Conservation (phyloP, 1,139 yeast species). For the Geotrichum aggregatum region DNA sequence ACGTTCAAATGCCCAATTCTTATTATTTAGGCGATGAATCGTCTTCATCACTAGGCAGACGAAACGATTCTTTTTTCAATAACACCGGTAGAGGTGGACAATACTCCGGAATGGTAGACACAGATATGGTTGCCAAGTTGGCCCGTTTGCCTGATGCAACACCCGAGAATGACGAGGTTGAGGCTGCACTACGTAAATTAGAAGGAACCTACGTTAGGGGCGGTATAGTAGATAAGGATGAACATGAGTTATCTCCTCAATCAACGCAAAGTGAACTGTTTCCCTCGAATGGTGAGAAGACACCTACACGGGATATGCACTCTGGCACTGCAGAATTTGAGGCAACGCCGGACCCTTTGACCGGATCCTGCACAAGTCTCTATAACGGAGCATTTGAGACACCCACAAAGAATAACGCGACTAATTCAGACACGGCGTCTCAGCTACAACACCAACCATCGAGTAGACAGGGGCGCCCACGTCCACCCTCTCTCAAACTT, state of each 20-base stretch:
- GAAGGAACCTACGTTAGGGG: slow-evolving; percentile 54
- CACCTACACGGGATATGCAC: neutral
- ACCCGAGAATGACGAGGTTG: slow-evolving; percentile 64
- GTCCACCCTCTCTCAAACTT: slow-evolving; percentile 4
- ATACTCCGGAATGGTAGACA: slow-evolving; percentile 21
- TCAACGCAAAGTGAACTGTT: neutral
- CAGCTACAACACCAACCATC: neutral
- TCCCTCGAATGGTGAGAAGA: too few species aligned
- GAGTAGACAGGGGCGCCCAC: neutral
- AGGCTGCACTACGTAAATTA: slow-evolving; percentile 65
- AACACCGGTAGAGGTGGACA: too few species aligned
- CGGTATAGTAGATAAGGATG: slow-evolving; percentile 14
- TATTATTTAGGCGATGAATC: neutral
- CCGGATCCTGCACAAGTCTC: slow-evolving; percentile 7
- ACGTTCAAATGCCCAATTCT: slow-evolving; percentile 1
- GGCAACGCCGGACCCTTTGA: neutral
- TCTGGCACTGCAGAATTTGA: neutral
- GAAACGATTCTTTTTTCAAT: too few species aligned
- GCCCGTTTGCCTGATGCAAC: slow-evolving; percentile 81
- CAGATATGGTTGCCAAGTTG: slow-evolving; percentile 29
- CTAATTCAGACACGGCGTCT: neutral
- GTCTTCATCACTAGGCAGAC: too few species aligned
- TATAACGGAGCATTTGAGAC: slow-evolving; percentile 19
- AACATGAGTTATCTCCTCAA: neutral
- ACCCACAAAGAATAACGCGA: slow-evolving; percentile 8